phyloP scores from a whole-genome alignment of 2,329 filamentous ascomycete species.

The Hortaea werneckii region DNA sequence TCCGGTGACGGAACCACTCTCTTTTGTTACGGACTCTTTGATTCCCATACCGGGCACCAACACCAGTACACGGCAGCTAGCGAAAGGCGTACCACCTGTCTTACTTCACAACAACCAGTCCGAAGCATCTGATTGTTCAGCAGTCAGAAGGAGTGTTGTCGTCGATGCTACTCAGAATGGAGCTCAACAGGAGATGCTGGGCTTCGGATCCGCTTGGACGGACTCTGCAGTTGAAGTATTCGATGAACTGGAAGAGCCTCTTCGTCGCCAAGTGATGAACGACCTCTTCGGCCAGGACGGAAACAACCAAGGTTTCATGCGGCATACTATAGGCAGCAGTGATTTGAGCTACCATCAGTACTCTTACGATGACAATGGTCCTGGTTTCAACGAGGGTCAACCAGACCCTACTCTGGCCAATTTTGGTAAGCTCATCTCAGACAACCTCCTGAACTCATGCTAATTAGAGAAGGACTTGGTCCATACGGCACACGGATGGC shows the following conservation, averaged over 20 bases:
- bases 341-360: slow-evolving; percentile 28
- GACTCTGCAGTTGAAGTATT: slow-evolving; percentile 29
- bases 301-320: slow-evolving; percentile 30
- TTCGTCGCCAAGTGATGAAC: slow-evolving; percentile 23
- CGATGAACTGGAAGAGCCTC: slow-evolving; percentile 21
- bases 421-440: slow-evolving; percentile 12
- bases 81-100: slow-evolving; percentile 8
- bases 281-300: slow-evolving; percentile 27
- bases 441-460: no score
- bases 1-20: slow-evolving; percentile 10
- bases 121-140: background rate
- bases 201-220: slow-evolving; percentile 31
- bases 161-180: slow-evolving; percentile 11
- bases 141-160: slow-evolving; percentile 4
- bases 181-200: slow-evolving; percentile 22
- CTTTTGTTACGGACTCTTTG: slow-evolving; percentile 15
- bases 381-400: slow-evolving; percentile 22
- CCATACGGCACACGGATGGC: slow-evolving; percentile 29
- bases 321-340: slow-evolving; percentile 30
- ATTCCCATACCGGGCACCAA: slow-evolving; percentile 7
- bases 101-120: slow-evolving; percentile 6
- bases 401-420: slow-evolving; percentile 23
- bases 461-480: slow-evolving; percentile 11
- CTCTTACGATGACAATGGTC: slow-evolving; percentile 28
- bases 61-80: slow-evolving; percentile 16